Evolutionary conservation across 192 early-diverging fungal species (phyloP).

Genomic region (Backusella circina): DNA sequence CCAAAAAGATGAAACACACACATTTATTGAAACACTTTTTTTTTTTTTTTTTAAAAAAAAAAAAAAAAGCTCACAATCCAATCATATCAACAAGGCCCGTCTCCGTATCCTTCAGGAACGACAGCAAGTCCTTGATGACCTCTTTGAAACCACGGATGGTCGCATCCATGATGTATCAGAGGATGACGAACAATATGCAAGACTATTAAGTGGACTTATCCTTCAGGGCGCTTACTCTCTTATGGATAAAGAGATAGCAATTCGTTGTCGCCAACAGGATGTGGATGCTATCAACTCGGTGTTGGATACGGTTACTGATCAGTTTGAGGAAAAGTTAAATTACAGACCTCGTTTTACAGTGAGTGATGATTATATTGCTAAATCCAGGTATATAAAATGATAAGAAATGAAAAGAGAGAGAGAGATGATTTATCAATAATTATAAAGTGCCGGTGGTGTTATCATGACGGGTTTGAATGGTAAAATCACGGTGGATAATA

Average conservation of each 20-base stretch:
- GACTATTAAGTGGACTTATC: conserved; percentile 67
- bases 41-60: too few relatives aligned
- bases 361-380: conserved; percentile 62
- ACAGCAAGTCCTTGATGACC: conserved; percentile 79
- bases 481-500: conserved; percentile 84
- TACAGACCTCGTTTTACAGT: conserved; percentile 47
- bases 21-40: not conserved
- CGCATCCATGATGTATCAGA: conserved; percentile 57
- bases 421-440: not conserved
- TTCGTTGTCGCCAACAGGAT: conserved; percentile 74
- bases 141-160: conserved; percentile 69
- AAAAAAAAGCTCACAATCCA: conserved; percentile 90
- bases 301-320: conserved; percentile 42
- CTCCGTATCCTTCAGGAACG: conserved; percentile 84
- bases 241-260: conserved; percentile 72
- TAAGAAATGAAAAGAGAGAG: not conserved
- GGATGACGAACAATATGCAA: conserved; percentile 58
- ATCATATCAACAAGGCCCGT: conserved; percentile 94
- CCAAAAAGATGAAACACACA: not conserved
- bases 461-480: conserved; percentile 73
- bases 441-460: conserved; percentile 81
- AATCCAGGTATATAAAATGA: conserved; percentile 44
- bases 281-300: conserved; percentile 54
- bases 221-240: conserved; percentile 84
- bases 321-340: conserved; percentile 57